Percentiles rank a stretch among this genome's conserved stretches.
Conservation (phyloP, 2,329 filamentous ascomycete genomes). For the Calonectria leucothoes region DNA sequence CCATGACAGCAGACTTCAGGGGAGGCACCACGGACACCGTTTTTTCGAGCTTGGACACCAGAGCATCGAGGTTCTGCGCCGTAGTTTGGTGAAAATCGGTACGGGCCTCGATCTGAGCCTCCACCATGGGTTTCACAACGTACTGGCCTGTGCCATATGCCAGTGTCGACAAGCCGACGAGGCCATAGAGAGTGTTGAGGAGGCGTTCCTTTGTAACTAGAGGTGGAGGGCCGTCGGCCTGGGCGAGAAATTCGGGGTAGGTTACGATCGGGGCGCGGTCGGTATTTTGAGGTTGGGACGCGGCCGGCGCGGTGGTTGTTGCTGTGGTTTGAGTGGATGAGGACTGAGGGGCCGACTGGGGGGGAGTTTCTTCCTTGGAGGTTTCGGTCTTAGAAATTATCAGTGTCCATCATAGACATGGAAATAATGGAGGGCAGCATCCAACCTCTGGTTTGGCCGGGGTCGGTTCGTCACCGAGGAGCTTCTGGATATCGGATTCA, state of each 20-base stretch:
- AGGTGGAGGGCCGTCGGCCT: slow-evolving; percentile 65
- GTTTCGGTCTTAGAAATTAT: slow-evolving; percentile 1
- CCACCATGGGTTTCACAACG: slow-evolving; percentile 72
- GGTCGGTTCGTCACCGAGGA: slow-evolving; percentile 60
- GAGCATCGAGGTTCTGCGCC: slow-evolving; percentile 55
- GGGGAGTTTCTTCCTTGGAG: slow-evolving; percentile 19
- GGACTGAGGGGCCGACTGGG: slow-evolving; percentile 17
- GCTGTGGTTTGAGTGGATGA: slow-evolving; percentile 21
- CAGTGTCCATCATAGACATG: neutral
- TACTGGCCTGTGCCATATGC: slow-evolving; percentile 79
- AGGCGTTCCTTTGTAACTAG: slow-evolving; percentile 71
- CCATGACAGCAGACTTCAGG: slow-evolving; percentile 37
- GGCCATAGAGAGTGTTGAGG: slow-evolving; percentile 68
- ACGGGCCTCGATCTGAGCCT: slow-evolving; percentile 63
- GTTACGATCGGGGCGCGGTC: slow-evolving; percentile 73
- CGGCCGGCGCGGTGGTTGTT: slow-evolving; percentile 33
- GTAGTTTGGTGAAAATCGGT: slow-evolving; percentile 64
- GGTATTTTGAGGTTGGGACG: slow-evolving; percentile 39
- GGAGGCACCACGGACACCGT: slow-evolving; percentile 72
- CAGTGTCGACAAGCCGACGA: slow-evolving; percentile 68
- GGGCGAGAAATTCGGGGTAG: slow-evolving; percentile 76
- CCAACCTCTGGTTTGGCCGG: slow-evolving; percentile 32
- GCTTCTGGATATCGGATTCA: slow-evolving; percentile 73
- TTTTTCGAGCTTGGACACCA: slow-evolving; percentile 64
- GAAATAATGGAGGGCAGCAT: neutral